phyloP scores from a whole-genome alignment of 768 basidiomycete species.

The Psilocybe tampanensis region DNA sequence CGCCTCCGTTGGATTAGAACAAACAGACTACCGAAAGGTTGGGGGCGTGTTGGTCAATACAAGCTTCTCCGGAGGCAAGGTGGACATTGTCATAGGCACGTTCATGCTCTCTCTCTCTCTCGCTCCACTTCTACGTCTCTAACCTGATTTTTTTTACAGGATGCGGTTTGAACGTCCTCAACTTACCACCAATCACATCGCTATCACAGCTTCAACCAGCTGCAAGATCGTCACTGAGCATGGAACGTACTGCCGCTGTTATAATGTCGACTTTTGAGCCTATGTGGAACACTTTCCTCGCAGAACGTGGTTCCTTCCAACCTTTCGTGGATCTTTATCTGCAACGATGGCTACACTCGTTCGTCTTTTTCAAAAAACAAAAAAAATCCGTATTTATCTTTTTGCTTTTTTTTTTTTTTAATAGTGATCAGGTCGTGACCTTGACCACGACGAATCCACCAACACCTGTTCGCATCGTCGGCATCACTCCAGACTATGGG shows the following conservation, averaged over 20 bases:
- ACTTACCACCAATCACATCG: constrained; percentile 80
- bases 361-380: constrained; percentile 45
- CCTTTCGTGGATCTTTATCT: constrained; percentile 84
- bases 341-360: constrained; percentile 91
- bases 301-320: constrained; percentile 68
- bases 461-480: constrained; percentile 70
- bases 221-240: constrained; percentile 41
- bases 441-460: constrained; percentile 77
- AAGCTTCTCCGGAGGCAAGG: constrained; percentile 70
- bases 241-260: constrained; percentile 76
- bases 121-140: too few relatives aligned
- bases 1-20: constrained; percentile 53
- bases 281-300: constrained; percentile 78
- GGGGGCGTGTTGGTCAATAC: constrained; percentile 94
- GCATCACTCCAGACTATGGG: constrained; percentile 88
- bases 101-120: too few relatives aligned
- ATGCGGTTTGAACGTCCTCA: constrained; percentile 87
- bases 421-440: constrained; percentile 81
- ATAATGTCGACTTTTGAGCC: constrained; percentile 77
- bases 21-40: constrained; percentile 68
- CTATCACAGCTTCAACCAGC: constrained; percentile 62
- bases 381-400: background rate
- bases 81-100: constrained; percentile 83
- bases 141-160: constrained; percentile 46
- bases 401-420: background rate